Conservation (phyloP, 2,329 filamentous ascomycete genomes). For the Furcasterigmium sp. region DNA sequence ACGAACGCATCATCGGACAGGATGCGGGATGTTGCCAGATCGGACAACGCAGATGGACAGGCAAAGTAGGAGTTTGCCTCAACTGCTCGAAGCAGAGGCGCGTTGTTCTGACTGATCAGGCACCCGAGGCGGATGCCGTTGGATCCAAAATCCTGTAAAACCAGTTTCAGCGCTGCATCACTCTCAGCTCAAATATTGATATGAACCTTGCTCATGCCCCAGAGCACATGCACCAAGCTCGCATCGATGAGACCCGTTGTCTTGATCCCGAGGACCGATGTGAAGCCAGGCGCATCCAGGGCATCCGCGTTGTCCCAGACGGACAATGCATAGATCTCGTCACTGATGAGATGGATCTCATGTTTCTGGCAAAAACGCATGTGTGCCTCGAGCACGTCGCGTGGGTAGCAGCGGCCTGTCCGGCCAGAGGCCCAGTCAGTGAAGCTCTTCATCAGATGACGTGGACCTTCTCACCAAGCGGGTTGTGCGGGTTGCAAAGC, state of each 20-base stretch:
- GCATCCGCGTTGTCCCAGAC: constrained; percentile 35
- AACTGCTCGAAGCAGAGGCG: constrained; percentile 29
- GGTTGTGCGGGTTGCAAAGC: constrained; percentile 47
- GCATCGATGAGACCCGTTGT: constrained; percentile 38
- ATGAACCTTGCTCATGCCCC: constrained; percentile 32
- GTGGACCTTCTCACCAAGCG: constrained; percentile 35
- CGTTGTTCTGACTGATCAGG: constrained; percentile 42
- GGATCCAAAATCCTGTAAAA: constrained; percentile 51
- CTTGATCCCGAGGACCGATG: constrained; percentile 39
- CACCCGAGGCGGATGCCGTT: constrained; percentile 49
- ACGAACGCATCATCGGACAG: constrained; percentile 28
- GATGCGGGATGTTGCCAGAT: constrained; percentile 32
- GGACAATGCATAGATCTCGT: constrained; percentile 46
- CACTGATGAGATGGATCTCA: constrained; percentile 45
- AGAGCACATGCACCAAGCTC: constrained; percentile 43
- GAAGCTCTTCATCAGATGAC: not conserved
- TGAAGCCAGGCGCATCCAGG: constrained; percentile 28
- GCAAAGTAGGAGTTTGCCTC: constrained; percentile 31
- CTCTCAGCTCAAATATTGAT: no score
- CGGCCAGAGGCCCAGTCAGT: not conserved
- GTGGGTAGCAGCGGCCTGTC: constrained; percentile 37
- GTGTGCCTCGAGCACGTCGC: constrained; percentile 29
- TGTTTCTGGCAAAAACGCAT: constrained; percentile 42
- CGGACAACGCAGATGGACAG: constrained; percentile 38
- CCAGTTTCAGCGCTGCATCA: no score